Evolutionary conservation across 2,329 filamentous ascomycete species (phyloP).

Genomic region (Aspergillus fumigatus): DNA sequence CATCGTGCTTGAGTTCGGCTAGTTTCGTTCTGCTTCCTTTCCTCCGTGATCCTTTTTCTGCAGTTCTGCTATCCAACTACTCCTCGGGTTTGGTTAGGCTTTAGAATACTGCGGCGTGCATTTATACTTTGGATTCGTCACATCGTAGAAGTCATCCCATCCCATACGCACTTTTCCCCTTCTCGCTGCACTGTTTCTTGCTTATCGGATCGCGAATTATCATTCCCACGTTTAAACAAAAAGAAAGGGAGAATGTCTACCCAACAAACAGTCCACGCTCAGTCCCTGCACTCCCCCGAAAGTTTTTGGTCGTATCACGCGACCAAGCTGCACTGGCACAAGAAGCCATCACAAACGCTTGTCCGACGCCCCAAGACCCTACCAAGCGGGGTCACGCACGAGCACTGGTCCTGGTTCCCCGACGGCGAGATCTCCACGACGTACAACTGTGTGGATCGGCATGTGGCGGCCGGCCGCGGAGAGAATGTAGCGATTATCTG

Average conservation of each 20-base stretch:
- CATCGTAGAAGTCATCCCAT: not conserved
- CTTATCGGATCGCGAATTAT: not conserved
- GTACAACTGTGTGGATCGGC: constrained; percentile 86
- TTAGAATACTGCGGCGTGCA: not conserved
- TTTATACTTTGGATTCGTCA: not conserved
- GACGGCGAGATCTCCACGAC: constrained; percentile 85
- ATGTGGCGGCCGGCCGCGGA: constrained; percentile 76
- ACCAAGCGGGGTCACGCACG: constrained; percentile 56
- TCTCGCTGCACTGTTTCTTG: not conserved
- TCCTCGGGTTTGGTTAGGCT: not conserved
- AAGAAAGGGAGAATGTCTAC: constrained; percentile 18
- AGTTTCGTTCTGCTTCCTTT: not conserved
- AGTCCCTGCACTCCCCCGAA: constrained; percentile 65
- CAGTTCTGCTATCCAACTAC: not conserved
- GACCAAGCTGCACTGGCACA: constrained; percentile 74
- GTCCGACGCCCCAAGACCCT: constrained; percentile 59
- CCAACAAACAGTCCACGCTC: constrained; percentile 48
- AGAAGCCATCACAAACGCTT: constrained; percentile 62
- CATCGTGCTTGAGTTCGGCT: not conserved
- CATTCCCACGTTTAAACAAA: too few species aligned
- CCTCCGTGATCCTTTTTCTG: not conserved
- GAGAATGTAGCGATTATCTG: constrained; percentile 72
- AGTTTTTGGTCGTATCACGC: constrained; percentile 74
- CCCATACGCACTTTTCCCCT: not conserved
- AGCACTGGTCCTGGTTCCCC: constrained; percentile 86